Evolutionary conservation across 2,329 filamentous ascomycete genomes (phyloP), one percentile per base, ranked within the genome.

Genomic region (Pseudogymnoascus sp.): DNA sequence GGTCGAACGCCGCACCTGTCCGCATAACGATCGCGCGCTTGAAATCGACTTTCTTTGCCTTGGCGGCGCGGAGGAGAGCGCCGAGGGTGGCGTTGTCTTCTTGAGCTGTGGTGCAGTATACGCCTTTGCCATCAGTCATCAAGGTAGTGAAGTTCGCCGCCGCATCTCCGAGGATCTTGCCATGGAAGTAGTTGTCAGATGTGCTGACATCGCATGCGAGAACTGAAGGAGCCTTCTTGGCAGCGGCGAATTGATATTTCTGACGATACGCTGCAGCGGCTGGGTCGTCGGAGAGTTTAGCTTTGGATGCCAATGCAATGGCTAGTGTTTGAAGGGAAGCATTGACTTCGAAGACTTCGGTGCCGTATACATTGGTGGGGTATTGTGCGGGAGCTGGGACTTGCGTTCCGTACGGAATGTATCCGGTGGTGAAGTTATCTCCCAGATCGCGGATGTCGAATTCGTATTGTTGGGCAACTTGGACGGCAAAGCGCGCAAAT

Each of bases 401-500:
- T 41, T 41, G 38, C 38, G 38, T 41, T 14, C 86, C 88, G 68
- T 84, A 85, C 1, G 86, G 82, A 30, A 91, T 78, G 71, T 91
- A 91, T 4, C 88, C 87, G 0, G 86, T 88, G 0, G 80, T 76
- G 74, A 81, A 90, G 72, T 85, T 86, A 1, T 71, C 70, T 0
- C 87, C 86, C 35, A 90, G 82, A 64, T 90, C 87, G 35, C 88
- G 82, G 1, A 82, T 76, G 67, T 91, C 88, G 64, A 92, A 83
- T 73, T 92, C 89, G 66, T 91, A 89, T 72, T 92, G 88, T 61
- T 91, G 77, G 0, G 85, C 88, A 2, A 91, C 87, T 70, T 92
- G 89, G 4, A 92, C 81, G 0, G 87, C 83, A 69, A 85, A 92
- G 22, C 83, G 81, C 38, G 85, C 82, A 61, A 92, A 83, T 1